Evolutionary conservation across 78 protist species (phyloP).

Genomic region (Guillardia theta): DNA sequence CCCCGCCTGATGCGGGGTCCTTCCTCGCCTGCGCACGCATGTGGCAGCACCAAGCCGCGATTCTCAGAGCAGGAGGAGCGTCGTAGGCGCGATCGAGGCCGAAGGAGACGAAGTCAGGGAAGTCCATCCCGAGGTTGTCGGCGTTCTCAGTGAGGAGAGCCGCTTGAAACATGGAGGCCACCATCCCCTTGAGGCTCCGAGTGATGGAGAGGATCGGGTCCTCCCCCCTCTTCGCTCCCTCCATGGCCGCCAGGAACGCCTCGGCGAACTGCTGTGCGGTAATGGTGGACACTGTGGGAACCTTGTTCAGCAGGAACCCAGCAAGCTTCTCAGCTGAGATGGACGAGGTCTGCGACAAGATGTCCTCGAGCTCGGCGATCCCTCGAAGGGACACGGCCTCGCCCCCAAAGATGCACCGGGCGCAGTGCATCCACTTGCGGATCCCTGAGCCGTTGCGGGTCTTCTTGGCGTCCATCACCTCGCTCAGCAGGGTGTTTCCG

Average conservation of each 20-base stretch:
- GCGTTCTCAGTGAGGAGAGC: background rate
- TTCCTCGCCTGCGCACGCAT: background rate
- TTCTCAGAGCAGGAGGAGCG: background rate
- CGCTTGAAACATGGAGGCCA: background rate
- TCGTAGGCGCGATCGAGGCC: background rate
- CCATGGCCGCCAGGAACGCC: background rate
- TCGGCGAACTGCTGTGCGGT: background rate
- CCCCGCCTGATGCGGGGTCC: background rate
- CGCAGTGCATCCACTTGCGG: constrained; percentile 6
- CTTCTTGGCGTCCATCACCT: background rate
- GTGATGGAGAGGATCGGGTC: background rate
- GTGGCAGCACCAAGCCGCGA: constrained; percentile 27
- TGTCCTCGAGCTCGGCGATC: background rate
- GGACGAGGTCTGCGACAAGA: background rate
- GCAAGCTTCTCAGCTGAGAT: background rate
- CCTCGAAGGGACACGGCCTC: constrained; percentile 3
- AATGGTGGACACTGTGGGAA: background rate
- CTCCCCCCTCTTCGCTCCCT: background rate
- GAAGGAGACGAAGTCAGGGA: background rate
- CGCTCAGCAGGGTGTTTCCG: background rate
- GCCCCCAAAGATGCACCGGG: background rate
- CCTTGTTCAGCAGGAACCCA: constrained; percentile 6
- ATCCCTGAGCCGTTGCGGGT: background rate
- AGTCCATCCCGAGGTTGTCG: background rate
- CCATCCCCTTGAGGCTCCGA: background rate